Conservation (phyloP, 345 rosid species). For the Syzygium oleosum region DNA sequence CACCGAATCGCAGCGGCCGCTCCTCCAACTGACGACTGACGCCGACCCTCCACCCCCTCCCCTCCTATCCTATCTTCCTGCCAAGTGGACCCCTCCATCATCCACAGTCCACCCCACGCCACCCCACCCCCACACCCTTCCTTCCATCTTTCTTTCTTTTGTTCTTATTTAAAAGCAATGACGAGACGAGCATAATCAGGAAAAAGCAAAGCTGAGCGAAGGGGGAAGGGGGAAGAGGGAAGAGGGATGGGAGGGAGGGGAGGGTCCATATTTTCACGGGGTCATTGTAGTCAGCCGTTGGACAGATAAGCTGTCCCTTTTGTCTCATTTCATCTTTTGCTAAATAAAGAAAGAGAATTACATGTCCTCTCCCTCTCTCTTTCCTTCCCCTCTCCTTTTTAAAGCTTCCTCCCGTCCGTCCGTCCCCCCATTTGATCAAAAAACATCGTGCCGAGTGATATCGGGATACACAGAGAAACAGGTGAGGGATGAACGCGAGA, state of each 20-base stretch:
- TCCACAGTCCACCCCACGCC: background rate
- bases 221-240: background rate
- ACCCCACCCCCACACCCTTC: background rate
- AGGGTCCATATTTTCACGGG: no score
- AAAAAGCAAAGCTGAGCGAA: no score
- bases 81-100: background rate
- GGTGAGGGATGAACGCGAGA: background rate
- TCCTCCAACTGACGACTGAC: background rate
- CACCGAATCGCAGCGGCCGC: background rate
- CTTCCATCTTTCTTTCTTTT: background rate
- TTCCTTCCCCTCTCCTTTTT: background rate
- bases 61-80: background rate
- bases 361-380: background rate
- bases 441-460: background rate
- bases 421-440: background rate
- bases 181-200: background rate
- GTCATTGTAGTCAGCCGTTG: conserved; percentile 17
- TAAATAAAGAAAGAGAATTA: background rate
- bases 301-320: conserved; percentile 67
- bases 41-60: background rate
- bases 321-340: conserved; percentile 16
- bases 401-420: background rate
- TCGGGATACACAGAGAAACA: background rate
- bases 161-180: background rate
- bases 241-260: background rate